Base-by-base conservation (phyloP, 2,329 filamentous ascomycete species). In the Alternaria sp. region DNA sequence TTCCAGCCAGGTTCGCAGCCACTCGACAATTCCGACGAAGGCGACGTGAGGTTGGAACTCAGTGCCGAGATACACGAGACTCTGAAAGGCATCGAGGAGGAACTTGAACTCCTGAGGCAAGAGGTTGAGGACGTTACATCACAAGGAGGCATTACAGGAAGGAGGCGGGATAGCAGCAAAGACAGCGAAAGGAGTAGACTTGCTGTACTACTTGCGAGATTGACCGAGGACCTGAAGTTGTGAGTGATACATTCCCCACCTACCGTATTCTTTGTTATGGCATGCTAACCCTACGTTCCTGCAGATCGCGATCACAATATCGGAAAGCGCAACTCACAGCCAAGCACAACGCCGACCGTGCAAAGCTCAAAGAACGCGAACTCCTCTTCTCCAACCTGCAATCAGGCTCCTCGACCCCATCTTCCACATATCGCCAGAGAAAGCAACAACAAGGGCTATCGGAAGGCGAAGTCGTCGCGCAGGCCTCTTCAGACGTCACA, bases 401-500 rank as follows among this genome's bases (percentile, higher is more conserved):
- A 60, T 80, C 84, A 71, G 82, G 77, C 61, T 68, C 71, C 60
- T 77, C 75, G 50, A 74, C 70, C 58, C 73, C 66, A 37, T 75
- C 69, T 66, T 81, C 68, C 66, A 79, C 64, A 75, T 81, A 68
- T 75, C 74, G 77, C 33, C 75, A 77, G 46, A 69, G 73, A 49
- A 72, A 74, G n/a, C 74, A 78, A 33, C 76, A 78, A 25, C 84
- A 87, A 66, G 85, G 86, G 45, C 78, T 90, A 5, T 88, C 89
- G 21, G 88, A 93, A 70, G 89, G 92, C 77, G 90, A 96, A 67
- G 85, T 93, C 68, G 86, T 90, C 45, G 85, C 93, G 14, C 88
- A 89, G 65, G 92, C 95, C 1, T 92, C 92, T 30, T 89, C 87
- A 69, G 93, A 96, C 82, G 92, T 98, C 58, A 98, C 95, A 4